Base-by-base conservation (phyloP, 768 basidiomycete species). In the Pleurotus tuoliensis region DNA sequence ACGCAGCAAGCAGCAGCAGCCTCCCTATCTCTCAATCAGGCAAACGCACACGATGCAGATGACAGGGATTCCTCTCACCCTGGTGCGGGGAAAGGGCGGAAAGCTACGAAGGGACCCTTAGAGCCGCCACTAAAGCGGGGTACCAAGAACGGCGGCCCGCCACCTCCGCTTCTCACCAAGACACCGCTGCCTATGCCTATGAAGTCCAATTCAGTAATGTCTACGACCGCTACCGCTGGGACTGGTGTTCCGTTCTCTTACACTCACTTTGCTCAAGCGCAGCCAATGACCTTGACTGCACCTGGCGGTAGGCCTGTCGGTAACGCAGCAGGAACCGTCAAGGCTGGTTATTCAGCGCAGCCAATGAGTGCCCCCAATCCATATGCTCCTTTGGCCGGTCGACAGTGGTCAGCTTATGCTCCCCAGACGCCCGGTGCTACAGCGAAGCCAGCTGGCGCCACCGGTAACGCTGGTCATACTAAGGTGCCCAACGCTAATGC, bases 41-140 rank as follows among this genome's bases (percentile, higher is more conserved):
- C 13, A n/a, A 13, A 20, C 37, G 39, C n/a, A 16, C 39, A 20
- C 27, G 51, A 53, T 8, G 12, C 30, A n/a, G 27, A 20, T 53
- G 39, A 53, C 22, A 53, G 25, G 39, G 51, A 53, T n/a, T 64
- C 71, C 5, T 71, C 73, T 41, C 62, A 68, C 27, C 68, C 64
- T 24, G 46, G 59, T 45, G 60, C 68, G 59, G 45, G 75, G 15
- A 62, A 70, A 51, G 73, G 76, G 34, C 64, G 68, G 16, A 76
- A 75, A 57, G 62, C 65, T 43, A 74, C 70, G 25, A 88, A 86
- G 65, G 84, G 84, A 47, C 47, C 41, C 25, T 67, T 80, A 25
- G 87, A 90, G 55, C 86, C 88, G 16, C 75, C 86, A 4, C 72
- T 90, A 59, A 89, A 84, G 69, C 78, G 88, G 58, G 87, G 86